Conservation (phyloP, 108 stramenopile species). For the Skeletonema grethae region DNA sequence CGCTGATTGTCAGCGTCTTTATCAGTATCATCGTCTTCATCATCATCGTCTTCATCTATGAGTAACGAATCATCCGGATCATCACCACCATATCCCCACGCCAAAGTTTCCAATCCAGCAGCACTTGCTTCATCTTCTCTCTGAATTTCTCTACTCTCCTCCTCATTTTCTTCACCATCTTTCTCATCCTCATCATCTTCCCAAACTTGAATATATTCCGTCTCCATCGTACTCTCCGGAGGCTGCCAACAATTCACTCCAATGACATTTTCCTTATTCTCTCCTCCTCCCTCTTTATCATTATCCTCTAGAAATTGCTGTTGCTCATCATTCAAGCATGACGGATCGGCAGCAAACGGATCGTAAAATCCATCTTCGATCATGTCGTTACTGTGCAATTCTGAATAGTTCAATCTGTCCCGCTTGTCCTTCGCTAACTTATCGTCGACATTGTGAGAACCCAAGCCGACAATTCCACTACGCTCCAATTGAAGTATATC, state of each 20-base stretch:
- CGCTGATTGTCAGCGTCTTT: conserved; percentile 7
- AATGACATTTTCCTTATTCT: not conserved
- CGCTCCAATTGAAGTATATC: conserved; percentile 19
- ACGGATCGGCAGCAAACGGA: conserved; percentile 65
- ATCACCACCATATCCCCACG: conserved; percentile 36
- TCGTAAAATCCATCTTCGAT: conserved; percentile 73
- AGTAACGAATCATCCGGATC: conserved; percentile 37
- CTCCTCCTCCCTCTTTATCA: not conserved
- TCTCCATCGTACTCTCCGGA: conserved; percentile 67
- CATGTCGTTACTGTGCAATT: conserved; percentile 39
- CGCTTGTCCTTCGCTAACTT: not conserved
- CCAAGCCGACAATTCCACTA: conserved; percentile 30
- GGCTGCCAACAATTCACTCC: conserved; percentile 59
- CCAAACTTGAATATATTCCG: conserved; percentile 47
- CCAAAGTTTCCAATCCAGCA: conserved; percentile 29
- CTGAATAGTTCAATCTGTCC: conserved; percentile 34
- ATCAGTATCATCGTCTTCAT: not conserved
- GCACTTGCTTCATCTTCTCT: not conserved
- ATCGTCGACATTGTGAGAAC: conserved; percentile 4
- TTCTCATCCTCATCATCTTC: conserved; percentile 43
- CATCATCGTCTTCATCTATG: not conserved
- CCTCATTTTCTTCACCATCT: not conserved
- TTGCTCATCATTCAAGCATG: conserved; percentile 33
- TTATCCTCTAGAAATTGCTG: not conserved
- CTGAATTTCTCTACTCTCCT: too few relatives aligned